Evolutionary conservation across 1,139 yeast species (phyloP), one percentile per base, ranked within the genome.

Genomic region (Kluyveromyces marxianus): DNA sequence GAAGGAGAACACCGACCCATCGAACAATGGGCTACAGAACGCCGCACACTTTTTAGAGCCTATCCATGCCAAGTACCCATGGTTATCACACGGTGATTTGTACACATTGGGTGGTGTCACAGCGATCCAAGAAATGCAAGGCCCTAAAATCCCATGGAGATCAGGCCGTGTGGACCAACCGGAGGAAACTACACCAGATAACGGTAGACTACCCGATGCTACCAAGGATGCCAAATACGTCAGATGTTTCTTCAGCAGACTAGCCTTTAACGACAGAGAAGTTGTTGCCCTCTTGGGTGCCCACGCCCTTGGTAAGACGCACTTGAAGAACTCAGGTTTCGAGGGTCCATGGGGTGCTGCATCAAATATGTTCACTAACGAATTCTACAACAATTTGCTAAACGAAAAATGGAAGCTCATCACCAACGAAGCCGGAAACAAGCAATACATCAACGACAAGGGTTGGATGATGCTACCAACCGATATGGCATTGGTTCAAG

Each of bases 341-440:
- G 94, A 84, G 51, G 97, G 97, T 43, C 96, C 96, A 44, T 90
- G 97, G 97, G 94, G 92, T 47, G 92, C 90, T 48, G 81, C 89
- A 36, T 86, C 88, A 57, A 89, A 89, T 55, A 71, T 77, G 67
- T 86, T 90, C 67, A 81, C 92, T 56, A 88, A 87, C 66, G 92
- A 84, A 55, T 88, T 84, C 68, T 90, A 68, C 71, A 48, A 53
- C 36, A 74, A 86, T 59, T 75, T 90, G 55, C 68, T 88, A 54
- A 74, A 77, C 58, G 86, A 80, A 54, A 73, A 78, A 50, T 90
- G 97, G 97, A 76, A 80, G 52, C 70, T 77, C 50, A 81, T 76
- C 60, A 70, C 80, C 57, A 86, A 95, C 87, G 76, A 75, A 50
- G 65, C 65, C 7, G 83, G 96, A 33, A 77, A 80, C 54, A 76